These are phyloP conservation scores for Neurospora sp. DNA, from an alignment of 2,329 filamentous ascomycete species.

Conservation along the genomic window DNA sequence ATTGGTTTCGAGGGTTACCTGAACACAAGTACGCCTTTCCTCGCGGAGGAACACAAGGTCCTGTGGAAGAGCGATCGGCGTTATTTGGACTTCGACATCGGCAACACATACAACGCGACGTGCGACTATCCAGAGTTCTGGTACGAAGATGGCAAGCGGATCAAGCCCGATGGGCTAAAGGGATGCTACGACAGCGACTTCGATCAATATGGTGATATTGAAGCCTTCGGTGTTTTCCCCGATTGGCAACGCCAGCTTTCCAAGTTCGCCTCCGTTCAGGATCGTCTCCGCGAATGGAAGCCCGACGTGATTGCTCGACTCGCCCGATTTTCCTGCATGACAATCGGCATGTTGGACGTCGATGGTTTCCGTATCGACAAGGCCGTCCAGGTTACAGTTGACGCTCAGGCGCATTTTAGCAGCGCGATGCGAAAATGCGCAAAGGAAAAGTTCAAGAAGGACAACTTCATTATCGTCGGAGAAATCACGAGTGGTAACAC, in stretches of 20 bases:
- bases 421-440: slow-evolving; percentile 48
- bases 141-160: slow-evolving; percentile 38
- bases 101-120: slow-evolving; percentile 40
- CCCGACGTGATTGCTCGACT: slow-evolving; percentile 47
- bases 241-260: slow-evolving; percentile 55
- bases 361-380: slow-evolving; percentile 61
- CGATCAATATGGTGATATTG: slow-evolving; percentile 52
- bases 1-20: slow-evolving; percentile 52
- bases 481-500: slow-evolving; percentile 54
- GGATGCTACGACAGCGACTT: slow-evolving; percentile 56
- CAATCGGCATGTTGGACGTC: slow-evolving; percentile 52
- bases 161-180: slow-evolving; percentile 34
- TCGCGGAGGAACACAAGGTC: slow-evolving; percentile 44
- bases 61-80: slow-evolving; percentile 42
- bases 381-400: slow-evolving; percentile 52
- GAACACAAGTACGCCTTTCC: slow-evolving; percentile 48
- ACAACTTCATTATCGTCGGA: slow-evolving; percentile 54
- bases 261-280: slow-evolving; percentile 58
- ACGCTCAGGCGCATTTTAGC: slow-evolving; percentile 49
- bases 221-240: slow-evolving; percentile 52
- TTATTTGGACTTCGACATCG: slow-evolving; percentile 48
- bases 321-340: slow-evolving; percentile 52
- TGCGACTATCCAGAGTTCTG: slow-evolving; percentile 53
- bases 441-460: slow-evolving; percentile 38
- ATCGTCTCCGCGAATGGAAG: slow-evolving; percentile 55